These are phyloP conservation scores for Microbotryomycetes sp. DNA, from an alignment of 1,284 basidiomycete genomes.

Conservation along the genomic window DNA sequence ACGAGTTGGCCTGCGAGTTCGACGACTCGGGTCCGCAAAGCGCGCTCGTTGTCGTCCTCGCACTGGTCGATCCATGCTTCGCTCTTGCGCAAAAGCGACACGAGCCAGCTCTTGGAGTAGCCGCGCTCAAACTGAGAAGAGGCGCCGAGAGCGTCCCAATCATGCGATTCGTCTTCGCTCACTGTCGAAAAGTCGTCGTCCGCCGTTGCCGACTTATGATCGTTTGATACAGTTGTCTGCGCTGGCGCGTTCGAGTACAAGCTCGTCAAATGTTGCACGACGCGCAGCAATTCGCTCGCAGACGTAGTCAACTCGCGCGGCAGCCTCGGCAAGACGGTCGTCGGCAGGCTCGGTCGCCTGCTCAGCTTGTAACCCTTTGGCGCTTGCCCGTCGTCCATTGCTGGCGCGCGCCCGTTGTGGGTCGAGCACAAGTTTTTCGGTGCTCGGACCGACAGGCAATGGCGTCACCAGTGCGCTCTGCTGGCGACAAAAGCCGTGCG, in stretches of 20 bases:
- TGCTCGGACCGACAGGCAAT: too few relatives aligned
- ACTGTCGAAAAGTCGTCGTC: constrained; percentile 8
- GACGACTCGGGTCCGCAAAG: constrained; percentile 15
- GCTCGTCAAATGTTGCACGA: constrained; percentile 16
- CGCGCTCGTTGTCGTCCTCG: constrained; percentile 40
- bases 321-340: constrained; percentile 17
- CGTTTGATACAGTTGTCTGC: background rate
- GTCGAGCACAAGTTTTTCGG: background rate
- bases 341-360: constrained; percentile 14
- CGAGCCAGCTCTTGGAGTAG: constrained; percentile 64
- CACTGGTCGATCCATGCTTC: constrained; percentile 47
- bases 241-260: constrained; percentile 8
- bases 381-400: background rate
- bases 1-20: constrained; percentile 29
- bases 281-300: constrained; percentile 4
- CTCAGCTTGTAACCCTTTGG: background rate
- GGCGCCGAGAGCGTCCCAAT: constrained; percentile 9
- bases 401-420: too few relatives aligned
- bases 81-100: constrained; percentile 52
- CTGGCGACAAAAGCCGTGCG: too few relatives aligned
- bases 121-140: constrained; percentile 59
- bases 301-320: background rate
- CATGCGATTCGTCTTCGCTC: constrained; percentile 16
- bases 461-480: background rate
- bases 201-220: background rate